A percentile compares a stretch with the other conserved stretches of the same genome.
These are phyloP conservation scores for Thelonectria discophora DNA, from an alignment of 2,329 filamentous ascomycete species.

Conservation along the genomic window DNA sequence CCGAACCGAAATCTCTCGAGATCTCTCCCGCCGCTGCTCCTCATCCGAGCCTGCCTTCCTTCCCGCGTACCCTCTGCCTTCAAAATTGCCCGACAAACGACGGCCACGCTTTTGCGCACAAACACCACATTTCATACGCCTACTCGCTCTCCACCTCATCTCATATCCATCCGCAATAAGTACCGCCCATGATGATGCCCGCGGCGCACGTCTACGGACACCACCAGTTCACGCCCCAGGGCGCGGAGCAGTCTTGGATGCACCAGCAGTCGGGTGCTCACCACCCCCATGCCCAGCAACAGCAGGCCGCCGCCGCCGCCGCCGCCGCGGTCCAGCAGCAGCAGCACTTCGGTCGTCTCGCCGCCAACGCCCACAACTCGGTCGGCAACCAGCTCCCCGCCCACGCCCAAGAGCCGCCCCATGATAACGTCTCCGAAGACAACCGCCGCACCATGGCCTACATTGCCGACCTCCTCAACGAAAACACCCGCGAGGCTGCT, in stretches of 20 bases:
- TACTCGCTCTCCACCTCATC: background rate
- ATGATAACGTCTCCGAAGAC: constrained; percentile 83
- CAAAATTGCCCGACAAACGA: background rate
- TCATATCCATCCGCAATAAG: constrained; percentile 24
- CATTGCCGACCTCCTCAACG: constrained; percentile 90
- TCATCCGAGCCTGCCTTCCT: background rate
- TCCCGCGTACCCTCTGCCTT: background rate
- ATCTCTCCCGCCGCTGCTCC: background rate
- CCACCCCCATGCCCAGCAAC: constrained; percentile 67
- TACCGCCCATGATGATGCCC: constrained; percentile 64
- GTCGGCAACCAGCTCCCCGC: constrained; percentile 53
- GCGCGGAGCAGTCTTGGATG: constrained; percentile 70
- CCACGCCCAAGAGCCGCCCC: constrained; percentile 63
- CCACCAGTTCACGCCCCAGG: constrained; percentile 71
- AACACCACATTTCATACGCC: background rate
- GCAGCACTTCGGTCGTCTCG: constrained; percentile 78
- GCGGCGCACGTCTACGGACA: constrained; percentile 73
- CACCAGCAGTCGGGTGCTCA: constrained; percentile 68
- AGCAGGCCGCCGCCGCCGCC: constrained; percentile 52
- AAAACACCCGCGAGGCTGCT: constrained; percentile 86
- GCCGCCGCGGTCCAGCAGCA: constrained; percentile 60
- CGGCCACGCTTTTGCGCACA: constrained; percentile 12
- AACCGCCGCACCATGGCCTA: constrained; percentile 92
- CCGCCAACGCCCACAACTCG: constrained; percentile 67
- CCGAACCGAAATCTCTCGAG: constrained; percentile 2